Evolutionary conservation across 352 stramenopile species (phyloP).

Genomic region (Pythium periplocum): DNA sequence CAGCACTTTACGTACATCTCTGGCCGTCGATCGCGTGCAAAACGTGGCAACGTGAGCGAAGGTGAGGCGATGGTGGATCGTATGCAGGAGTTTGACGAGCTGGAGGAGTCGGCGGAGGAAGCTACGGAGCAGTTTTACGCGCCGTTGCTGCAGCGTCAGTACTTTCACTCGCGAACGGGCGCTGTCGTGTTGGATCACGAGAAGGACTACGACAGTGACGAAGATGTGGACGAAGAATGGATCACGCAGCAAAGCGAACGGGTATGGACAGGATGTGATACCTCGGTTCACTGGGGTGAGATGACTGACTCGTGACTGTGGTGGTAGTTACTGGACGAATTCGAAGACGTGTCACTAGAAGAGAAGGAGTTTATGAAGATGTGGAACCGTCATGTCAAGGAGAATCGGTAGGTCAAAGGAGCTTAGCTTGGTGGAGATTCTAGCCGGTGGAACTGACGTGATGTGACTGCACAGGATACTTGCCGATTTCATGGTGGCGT

Average conservation of each 20-base stretch:
- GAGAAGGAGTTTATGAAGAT: constrained; percentile 90
- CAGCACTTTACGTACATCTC: constrained; percentile 67
- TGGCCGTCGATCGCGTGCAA: background rate
- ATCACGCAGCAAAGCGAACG: constrained; percentile 84
- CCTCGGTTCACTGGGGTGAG: no score
- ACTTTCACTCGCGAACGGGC: constrained; percentile 85
- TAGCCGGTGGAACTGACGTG: background rate
- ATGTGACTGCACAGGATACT: constrained; percentile 43
- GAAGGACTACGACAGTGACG: constrained; percentile 84
- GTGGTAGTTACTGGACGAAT: constrained; percentile 77
- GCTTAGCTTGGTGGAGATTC: background rate
- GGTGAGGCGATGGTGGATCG: constrained; percentile 29
- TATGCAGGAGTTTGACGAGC: constrained; percentile 73
- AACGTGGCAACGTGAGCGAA: constrained; percentile 4
- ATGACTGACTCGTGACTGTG: background rate
- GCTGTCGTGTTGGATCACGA: constrained; percentile 78
- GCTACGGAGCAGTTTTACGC: constrained; percentile 70
- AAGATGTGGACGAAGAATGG: constrained; percentile 87
- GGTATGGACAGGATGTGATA: constrained; percentile 17
- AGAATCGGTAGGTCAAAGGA: constrained; percentile 43
- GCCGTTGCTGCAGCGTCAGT: constrained; percentile 74
- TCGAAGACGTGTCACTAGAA: constrained; percentile 82
- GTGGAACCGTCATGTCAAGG: constrained; percentile 84
- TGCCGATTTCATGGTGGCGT: constrained; percentile 83
- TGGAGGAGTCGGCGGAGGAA: constrained; percentile 49